Evolutionary conservation across 179 eudicot species (phyloP).

Genomic region (Spergularia azorica): DNA sequence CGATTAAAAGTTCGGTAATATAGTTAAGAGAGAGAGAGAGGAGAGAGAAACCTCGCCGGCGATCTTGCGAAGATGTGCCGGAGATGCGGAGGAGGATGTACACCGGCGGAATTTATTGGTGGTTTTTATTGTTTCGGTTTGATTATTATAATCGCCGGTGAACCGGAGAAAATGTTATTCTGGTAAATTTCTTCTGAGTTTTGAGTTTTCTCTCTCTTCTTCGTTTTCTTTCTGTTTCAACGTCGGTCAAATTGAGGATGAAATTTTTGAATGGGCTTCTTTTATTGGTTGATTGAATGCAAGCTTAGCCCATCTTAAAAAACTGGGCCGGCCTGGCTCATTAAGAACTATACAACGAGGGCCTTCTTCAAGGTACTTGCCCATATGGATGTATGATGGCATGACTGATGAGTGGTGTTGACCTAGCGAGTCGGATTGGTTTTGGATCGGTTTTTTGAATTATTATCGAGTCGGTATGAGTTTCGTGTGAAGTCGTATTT

Average conservation of each 20-base stretch:
- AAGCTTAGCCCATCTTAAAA: no score
- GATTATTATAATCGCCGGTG: slow-evolving; percentile 18
- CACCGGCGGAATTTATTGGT: not conserved
- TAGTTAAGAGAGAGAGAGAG: not conserved
- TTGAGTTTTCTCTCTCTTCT: not conserved
- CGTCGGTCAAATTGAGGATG: not conserved
- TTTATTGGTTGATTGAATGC: no score
- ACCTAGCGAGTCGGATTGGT: no score
- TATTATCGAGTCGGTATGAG: no score
- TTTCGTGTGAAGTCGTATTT: no score
- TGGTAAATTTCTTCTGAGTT: not conserved
- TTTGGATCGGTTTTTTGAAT: no score
- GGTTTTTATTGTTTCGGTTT: not conserved
- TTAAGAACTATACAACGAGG: no score
- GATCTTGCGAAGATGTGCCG: not conserved
- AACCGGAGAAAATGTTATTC: not conserved
- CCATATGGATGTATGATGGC: no score
- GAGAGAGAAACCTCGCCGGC: slow-evolving; percentile 24
- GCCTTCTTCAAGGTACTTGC: no score
- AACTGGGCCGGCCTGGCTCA: no score
- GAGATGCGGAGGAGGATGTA: slow-evolving; percentile 17
- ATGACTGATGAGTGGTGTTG: no score
- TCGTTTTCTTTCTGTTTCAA: not conserved
- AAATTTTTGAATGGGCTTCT: not conserved
- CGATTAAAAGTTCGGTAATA: not conserved